Percentiles rank a stretch among this genome's conserved stretches.
Conservation (phyloP, 768 basidiomycete species). For the Naganishia kalamii region DNA sequence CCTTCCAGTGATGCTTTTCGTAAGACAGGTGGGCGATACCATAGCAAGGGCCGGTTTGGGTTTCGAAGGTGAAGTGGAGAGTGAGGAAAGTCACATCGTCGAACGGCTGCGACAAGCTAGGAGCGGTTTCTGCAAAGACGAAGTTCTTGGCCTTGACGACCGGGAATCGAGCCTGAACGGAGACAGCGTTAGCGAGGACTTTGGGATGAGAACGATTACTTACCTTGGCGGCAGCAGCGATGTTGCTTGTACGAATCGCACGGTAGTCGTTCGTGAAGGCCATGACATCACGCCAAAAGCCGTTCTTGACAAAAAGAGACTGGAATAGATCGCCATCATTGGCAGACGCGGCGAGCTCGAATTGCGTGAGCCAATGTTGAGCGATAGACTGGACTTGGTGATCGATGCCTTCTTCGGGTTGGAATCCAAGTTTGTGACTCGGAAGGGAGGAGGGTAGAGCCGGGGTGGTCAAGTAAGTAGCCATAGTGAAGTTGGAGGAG, state of each 20-base stretch:
- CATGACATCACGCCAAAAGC: conserved; percentile 33
- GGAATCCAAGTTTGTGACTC: conserved; percentile 29
- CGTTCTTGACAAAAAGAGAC: conserved; percentile 29
- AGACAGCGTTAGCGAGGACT: neutral
- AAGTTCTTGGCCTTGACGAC: conserved; percentile 28
- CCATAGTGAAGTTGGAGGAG: conserved; percentile 12
- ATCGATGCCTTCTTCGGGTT: conserved; percentile 27
- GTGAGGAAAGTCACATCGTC: conserved; percentile 33
- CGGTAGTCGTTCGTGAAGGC: conserved; percentile 36
- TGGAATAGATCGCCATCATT: conserved; percentile 28
- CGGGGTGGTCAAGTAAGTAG: conserved; percentile 20
- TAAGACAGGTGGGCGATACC: conserved; percentile 31
- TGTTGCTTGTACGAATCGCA: conserved; percentile 29
- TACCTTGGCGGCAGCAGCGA: conserved; percentile 32
- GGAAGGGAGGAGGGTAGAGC: conserved; percentile 30
- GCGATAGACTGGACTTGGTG: conserved; percentile 32
- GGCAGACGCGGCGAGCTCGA: conserved; percentile 25
- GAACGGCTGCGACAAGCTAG: conserved; percentile 28
- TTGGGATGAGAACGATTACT: conserved; percentile 4
- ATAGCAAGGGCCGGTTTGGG: conserved; percentile 28
- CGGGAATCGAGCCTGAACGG: conserved; percentile 27
- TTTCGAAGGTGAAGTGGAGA: conserved; percentile 31
- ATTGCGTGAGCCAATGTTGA: conserved; percentile 32
- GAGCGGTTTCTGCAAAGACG: conserved; percentile 23
- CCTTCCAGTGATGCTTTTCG: conserved; percentile 53